phyloP scores from a whole-genome alignment of 768 basidiomycete species.

The Boletus eberwhitei region DNA sequence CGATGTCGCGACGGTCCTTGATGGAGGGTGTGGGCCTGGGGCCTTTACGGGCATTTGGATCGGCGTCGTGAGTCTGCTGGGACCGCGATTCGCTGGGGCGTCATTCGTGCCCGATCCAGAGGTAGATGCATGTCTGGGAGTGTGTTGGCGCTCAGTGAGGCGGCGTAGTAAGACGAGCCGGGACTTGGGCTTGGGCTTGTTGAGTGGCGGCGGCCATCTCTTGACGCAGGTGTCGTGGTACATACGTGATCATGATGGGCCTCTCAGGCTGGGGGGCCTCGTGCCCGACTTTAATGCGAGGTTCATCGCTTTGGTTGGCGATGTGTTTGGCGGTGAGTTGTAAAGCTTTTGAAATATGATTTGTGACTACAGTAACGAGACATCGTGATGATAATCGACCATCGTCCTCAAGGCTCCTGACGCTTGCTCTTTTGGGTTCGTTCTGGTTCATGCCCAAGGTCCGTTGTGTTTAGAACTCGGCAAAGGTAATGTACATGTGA shows the following conservation, averaged over 20 bases:
- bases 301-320: too few relatives aligned
- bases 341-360: conserved; percentile 22
- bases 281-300: conserved; percentile 21
- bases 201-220: conserved; percentile 13
- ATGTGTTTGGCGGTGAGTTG: too few relatives aligned
- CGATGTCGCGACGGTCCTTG: conserved; percentile 3
- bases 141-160: not conserved
- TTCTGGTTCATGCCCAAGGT: not conserved
- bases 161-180: not conserved
- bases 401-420: too few relatives aligned
- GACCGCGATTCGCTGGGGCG: not conserved
- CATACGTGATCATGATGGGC: conserved; percentile 31
- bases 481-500: not conserved
- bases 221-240: conserved; percentile 42
- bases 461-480: not conserved
- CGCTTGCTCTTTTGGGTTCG: too few relatives aligned
- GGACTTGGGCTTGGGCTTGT: conserved; percentile 1
- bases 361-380: too few relatives aligned
- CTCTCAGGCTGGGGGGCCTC: conserved; percentile 6
- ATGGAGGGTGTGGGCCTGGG: too few relatives aligned
- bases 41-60: conserved; percentile 32
- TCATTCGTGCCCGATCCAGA: not conserved
- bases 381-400: too few relatives aligned
- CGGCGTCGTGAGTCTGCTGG: conserved; percentile 32
- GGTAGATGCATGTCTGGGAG: not conserved